Conservation (phyloP, 2,329 filamentous ascomycete species). For the Colletotrichum tanaceti region DNA sequence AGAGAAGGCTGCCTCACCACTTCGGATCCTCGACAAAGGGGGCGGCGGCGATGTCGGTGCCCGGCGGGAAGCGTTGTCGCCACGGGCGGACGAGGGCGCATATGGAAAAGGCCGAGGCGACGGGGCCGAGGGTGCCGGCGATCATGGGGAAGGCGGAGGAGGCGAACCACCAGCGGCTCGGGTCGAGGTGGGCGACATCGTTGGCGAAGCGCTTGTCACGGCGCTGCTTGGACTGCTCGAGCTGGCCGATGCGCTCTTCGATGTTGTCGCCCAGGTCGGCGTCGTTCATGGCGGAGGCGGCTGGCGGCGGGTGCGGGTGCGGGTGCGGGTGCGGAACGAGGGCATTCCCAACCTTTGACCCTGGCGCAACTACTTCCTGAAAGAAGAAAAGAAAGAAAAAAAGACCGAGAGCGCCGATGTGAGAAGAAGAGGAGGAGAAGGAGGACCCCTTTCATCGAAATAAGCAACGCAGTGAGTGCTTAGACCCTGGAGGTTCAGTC, state of each 20-base stretch:
- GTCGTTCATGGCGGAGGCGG: slow-evolving; percentile 54
- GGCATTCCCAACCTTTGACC: slow-evolving; percentile 26
- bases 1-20: no score
- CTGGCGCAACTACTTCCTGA: neutral
- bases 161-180: slow-evolving; percentile 73
- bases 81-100: slow-evolving; percentile 85
- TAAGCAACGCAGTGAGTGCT: neutral
- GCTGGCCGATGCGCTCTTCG: slow-evolving; percentile 48
- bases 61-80: slow-evolving; percentile 69
- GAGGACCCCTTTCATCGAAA: neutral
- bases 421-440: neutral
- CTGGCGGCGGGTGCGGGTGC: neutral
- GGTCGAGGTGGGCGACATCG: slow-evolving; percentile 57
- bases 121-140: slow-evolving; percentile 84
- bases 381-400: no score
- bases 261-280: slow-evolving; percentile 53
- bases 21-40: slow-evolving; percentile 71
- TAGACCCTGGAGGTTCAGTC: slow-evolving; percentile 13
- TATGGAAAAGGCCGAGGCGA: slow-evolving; percentile 89
- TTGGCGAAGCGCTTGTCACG: slow-evolving; percentile 48
- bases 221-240: slow-evolving; percentile 44
- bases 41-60: slow-evolving; percentile 61
- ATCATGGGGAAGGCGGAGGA: slow-evolving; percentile 79
- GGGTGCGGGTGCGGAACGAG: slow-evolving; percentile 6
- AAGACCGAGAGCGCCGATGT: neutral